phyloP scores from a whole-genome alignment of 2,329 filamentous ascomycete species.

The Fusarium sp. region DNA sequence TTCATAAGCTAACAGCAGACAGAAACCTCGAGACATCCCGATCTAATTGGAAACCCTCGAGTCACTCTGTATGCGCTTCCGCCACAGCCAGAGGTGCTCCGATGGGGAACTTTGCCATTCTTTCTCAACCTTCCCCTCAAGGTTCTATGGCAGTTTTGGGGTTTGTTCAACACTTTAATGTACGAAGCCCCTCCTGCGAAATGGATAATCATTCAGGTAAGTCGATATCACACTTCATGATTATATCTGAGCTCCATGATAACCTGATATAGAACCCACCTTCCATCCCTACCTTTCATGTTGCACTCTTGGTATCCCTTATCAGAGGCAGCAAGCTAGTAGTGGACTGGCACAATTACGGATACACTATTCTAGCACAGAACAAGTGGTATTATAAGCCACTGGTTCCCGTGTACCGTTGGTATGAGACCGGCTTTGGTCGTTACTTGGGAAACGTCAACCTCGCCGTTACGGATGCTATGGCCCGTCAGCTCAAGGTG shows the following conservation, averaged over 20 bases:
- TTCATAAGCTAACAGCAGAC: slow-evolving; percentile 18
- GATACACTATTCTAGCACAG: slow-evolving; percentile 88
- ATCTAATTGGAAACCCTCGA: slow-evolving; percentile 76
- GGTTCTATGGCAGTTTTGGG: slow-evolving; percentile 84
- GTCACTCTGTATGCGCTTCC: slow-evolving; percentile 81
- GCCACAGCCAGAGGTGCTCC: slow-evolving; percentile 76
- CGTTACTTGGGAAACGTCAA: slow-evolving; percentile 78
- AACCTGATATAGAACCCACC: slow-evolving; percentile 81
- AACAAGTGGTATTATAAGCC: slow-evolving; percentile 73
- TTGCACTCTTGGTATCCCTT: slow-evolving; percentile 80
- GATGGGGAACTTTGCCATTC: slow-evolving; percentile 81
- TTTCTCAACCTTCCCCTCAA: slow-evolving; percentile 85
- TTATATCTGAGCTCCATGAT: background rate
- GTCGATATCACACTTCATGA: slow-evolving; percentile 14
- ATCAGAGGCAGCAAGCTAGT: slow-evolving; percentile 86
- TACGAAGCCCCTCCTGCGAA: slow-evolving; percentile 81
- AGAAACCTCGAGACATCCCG: slow-evolving; percentile 87
- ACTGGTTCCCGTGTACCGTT: slow-evolving; percentile 82
- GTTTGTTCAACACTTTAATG: slow-evolving; percentile 78
- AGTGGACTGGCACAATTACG: slow-evolving; percentile 99
- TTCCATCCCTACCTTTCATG: slow-evolving; percentile 88
- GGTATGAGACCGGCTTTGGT: slow-evolving; percentile 83
- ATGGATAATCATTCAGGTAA: slow-evolving; percentile 88
- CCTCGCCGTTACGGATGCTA: slow-evolving; percentile 90
- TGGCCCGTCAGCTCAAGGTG: slow-evolving; percentile 79